Percentiles rank a stretch among this genome's conserved stretches.
phyloP scores from a whole-genome alignment of 2,329 filamentous ascomycete species.

The Diaporthe aspalathi region DNA sequence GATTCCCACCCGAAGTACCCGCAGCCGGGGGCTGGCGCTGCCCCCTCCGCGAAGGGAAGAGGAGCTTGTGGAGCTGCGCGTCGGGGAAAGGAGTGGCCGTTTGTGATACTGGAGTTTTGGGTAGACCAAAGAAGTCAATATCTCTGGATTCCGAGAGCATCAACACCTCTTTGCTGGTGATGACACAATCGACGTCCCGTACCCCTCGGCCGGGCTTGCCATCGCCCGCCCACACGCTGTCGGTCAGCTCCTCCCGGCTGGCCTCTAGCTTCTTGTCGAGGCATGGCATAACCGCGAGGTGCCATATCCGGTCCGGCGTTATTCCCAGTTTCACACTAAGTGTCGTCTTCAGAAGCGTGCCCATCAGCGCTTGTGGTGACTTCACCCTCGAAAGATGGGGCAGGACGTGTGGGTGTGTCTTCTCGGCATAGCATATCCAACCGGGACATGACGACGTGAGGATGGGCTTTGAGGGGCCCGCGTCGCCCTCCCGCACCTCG shows the following conservation, averaged over 20 bases:
- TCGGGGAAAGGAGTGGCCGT: conserved; percentile 77
- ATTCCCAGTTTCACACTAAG: conserved; percentile 79
- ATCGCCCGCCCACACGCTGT: conserved; percentile 74
- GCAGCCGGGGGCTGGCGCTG: conserved; percentile 64
- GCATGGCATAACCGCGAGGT: conserved; percentile 96
- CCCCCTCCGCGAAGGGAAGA: conserved; percentile 70
- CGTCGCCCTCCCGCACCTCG: conserved; percentile 67
- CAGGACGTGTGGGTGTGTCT: conserved; percentile 93
- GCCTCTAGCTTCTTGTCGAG: conserved; percentile 99
- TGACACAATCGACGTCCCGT: conserved; percentile 96
- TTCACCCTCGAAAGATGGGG: conserved; percentile 92
- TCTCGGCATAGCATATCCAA: conserved; percentile 99
- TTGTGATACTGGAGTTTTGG: conserved; percentile 62
- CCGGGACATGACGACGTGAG: conserved; percentile 93
- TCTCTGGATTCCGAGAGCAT: conserved; percentile 86
- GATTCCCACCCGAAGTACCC: conserved; percentile 88
- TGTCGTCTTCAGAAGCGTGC: conserved; percentile 89
- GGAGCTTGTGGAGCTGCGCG: conserved; percentile 73
- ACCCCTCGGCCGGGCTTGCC: conserved; percentile 66
- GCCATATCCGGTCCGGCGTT: conserved; percentile 86
- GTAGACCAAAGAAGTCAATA: conserved; percentile 79
- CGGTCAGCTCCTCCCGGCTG: conserved; percentile 90
- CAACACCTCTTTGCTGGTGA: conserved; percentile 93
- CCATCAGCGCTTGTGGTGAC: conserved; percentile 91
- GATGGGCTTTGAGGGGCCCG: conserved; percentile 63